phyloP scores from a whole-genome alignment of 768 basidiomycete species.

The Xerocomus potaroensis region DNA sequence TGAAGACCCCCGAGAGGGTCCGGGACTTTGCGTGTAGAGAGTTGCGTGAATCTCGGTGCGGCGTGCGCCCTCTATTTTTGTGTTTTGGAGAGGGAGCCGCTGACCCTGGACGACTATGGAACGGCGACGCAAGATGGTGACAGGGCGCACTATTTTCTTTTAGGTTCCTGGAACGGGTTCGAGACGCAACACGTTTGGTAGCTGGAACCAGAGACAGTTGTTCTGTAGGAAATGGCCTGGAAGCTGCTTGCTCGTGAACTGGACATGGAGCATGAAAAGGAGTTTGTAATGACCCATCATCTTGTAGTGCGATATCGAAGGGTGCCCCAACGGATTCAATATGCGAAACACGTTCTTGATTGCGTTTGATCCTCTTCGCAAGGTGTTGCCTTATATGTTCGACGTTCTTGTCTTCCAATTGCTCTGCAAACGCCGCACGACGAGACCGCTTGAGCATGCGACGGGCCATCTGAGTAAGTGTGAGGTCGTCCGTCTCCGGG shows the following conservation, averaged over 20 bases:
- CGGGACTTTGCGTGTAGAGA: no score
- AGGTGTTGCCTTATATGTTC: constrained; percentile 20
- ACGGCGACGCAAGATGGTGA: constrained; percentile 47
- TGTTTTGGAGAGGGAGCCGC: constrained; percentile 34
- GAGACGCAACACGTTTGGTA: constrained; percentile 31
- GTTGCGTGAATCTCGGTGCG: no score
- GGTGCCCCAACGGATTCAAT: no score
- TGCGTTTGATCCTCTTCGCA: constrained; percentile 33
- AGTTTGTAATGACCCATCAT: no score
- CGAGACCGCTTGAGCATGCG: constrained; percentile 49
- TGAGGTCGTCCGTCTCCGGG: constrained; percentile 29
- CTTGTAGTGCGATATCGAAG: no score
- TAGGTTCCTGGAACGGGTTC: constrained; percentile 37
- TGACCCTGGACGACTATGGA: constrained; percentile 43
- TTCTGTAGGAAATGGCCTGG: constrained; percentile 25
- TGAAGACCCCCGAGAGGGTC: no score
- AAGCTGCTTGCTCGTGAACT: constrained; percentile 21
- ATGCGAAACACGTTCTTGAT: constrained; percentile 11
- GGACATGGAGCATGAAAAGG: constrained; percentile 24
- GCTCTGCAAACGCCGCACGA: constrained; percentile 26
- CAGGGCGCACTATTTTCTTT: constrained; percentile 43
- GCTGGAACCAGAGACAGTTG: constrained; percentile 43
- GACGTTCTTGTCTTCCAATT: constrained; percentile 18
- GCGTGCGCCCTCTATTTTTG: constrained; percentile 10
- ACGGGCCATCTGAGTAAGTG: constrained; percentile 38